A percentile compares a stretch with the other conserved stretches of the same genome.
phyloP scores from a whole-genome alignment of 306 rosid genomes.

The Astragalus membranaceus region DNA sequence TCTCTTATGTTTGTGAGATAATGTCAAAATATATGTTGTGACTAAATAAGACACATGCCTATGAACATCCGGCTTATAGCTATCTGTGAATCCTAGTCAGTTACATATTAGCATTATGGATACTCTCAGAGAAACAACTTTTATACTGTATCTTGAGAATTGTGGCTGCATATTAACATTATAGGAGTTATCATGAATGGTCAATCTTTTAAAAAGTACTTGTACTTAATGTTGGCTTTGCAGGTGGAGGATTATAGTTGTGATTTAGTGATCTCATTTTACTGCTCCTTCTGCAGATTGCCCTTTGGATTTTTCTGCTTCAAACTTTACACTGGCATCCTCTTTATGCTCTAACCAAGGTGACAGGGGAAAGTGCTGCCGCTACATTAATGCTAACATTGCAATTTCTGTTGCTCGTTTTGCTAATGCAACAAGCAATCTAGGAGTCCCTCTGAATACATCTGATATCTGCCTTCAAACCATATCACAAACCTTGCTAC shows the following conservation, averaged over 20 bases:
- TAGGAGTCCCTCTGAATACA: conserved; percentile 64
- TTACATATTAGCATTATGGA: too few relatives aligned
- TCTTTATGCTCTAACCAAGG: conserved; percentile 58
- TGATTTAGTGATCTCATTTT: conserved; percentile 16
- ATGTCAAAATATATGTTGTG: too few relatives aligned
- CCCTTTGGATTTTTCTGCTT: conserved; percentile 71
- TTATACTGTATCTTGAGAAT: too few relatives aligned
- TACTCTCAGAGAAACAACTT: too few relatives aligned
- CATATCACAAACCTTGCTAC: conserved; percentile 58
- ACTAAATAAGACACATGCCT: too few relatives aligned
- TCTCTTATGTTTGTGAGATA: too few relatives aligned
- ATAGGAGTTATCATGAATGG: too few relatives aligned
- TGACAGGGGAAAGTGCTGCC: conserved; percentile 89
- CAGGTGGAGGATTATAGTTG: conserved; percentile 6
- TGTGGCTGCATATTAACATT: too few relatives aligned
- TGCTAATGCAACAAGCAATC: conserved; percentile 70
- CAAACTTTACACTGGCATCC: conserved; percentile 77
- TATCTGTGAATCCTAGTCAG: too few relatives aligned
- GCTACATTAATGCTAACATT: conserved; percentile 76
- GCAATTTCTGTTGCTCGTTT: conserved; percentile 76
- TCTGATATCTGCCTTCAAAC: conserved; percentile 63
- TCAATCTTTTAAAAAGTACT: too few relatives aligned
- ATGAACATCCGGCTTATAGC: conserved; percentile 16
- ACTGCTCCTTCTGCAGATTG: conserved; percentile 60
- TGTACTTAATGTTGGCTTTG: background rate